phyloP scores from a whole-genome alignment of 495 filamentous ascomycete species.

The Usnea hakonensis region DNA sequence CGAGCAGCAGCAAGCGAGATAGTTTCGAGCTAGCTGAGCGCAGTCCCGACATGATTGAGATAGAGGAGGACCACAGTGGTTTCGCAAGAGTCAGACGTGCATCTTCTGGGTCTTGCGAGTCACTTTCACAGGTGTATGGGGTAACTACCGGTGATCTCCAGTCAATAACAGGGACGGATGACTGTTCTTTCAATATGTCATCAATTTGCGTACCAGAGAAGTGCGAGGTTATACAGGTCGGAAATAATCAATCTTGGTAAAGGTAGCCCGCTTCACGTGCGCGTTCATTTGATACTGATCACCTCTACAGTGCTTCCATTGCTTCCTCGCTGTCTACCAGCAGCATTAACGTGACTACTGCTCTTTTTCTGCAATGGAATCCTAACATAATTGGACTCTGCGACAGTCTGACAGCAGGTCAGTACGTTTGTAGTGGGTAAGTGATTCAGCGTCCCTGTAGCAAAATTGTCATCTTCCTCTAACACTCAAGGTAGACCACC shows the following conservation, averaged over 20 bases:
- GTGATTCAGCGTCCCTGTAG: neutral
- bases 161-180: neutral
- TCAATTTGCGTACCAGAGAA: neutral
- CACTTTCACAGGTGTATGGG: neutral
- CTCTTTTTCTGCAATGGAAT: neutral
- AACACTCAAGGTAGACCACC: neutral
- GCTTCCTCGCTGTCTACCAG: neutral
- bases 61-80: neutral
- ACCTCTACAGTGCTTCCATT: neutral
- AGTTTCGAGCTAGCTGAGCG: neutral
- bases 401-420: neutral
- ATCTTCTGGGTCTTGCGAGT: neutral
- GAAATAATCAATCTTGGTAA: neutral
- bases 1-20: neutral
- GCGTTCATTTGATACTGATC: neutral
- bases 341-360: neutral
- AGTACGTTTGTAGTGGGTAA: neutral
- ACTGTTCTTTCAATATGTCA: neutral
- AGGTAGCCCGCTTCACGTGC: fast-evolving
- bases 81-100: neutral
- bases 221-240: neutral
- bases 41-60: neutral
- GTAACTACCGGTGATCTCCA: neutral
- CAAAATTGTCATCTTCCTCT: neutral
- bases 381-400: neutral